These are phyloP conservation scores for Verbascum thapsus DNA, from an alignment of 257 asterid genomes.

Conservation along the genomic window DNA sequence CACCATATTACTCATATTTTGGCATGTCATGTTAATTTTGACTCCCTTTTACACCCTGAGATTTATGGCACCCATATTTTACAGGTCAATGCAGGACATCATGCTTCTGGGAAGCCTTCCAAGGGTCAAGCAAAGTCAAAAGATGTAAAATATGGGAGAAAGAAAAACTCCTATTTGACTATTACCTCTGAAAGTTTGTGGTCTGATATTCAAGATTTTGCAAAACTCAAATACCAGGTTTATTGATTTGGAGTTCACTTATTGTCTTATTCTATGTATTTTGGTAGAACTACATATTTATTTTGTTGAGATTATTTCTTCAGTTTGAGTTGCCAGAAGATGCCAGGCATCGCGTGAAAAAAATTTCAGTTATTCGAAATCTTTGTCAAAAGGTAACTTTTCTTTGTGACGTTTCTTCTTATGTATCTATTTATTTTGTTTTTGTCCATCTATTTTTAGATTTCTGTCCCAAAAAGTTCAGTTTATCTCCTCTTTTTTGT, in stretches of 20 bases:
- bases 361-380: conserved; percentile 74
- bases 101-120: conserved; percentile 48
- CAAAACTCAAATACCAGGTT: conserved; percentile 88
- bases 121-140: conserved; percentile 54
- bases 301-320: conserved; percentile 27
- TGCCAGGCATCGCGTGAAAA: conserved; percentile 60
- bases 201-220: conserved; percentile 79
- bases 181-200: conserved; percentile 77
- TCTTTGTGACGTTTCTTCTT: not conserved
- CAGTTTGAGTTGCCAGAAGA: conserved; percentile 85
- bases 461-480: conserved; percentile 7
- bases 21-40: conserved; percentile 18
- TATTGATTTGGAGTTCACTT: conserved; percentile 23
- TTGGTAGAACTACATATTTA: conserved; percentile 13
- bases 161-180: conserved; percentile 58
- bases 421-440: not conserved
- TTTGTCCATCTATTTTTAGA: conserved; percentile 1
- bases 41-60: not conserved
- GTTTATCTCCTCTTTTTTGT: not conserved
- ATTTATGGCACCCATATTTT: conserved; percentile 24
- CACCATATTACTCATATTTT: conserved; percentile 14
- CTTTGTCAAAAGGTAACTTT: conserved; percentile 76
- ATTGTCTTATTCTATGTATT: conserved; percentile 20
- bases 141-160: conserved; percentile 48
- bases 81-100: conserved; percentile 60